Percentiles rank a stretch among this genome's conserved stretches.
phyloP scores from a whole-genome alignment of 805 yeast genomes.

The Saccharomycopsis sp. region DNA sequence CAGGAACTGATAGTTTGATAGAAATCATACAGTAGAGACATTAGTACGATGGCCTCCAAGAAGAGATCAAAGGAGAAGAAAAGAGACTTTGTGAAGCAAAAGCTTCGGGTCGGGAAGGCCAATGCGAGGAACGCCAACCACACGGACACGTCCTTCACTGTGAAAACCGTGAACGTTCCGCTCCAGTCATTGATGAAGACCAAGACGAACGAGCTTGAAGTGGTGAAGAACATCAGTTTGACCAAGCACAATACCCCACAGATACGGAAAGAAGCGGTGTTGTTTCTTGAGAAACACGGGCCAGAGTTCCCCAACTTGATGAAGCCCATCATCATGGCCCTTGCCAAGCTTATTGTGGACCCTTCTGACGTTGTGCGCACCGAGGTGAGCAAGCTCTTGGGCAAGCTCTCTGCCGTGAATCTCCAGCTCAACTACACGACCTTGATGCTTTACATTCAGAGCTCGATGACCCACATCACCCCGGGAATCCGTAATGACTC shows the following conservation, averaged over 20 bases:
- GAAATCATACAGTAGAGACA: too few relatives aligned
- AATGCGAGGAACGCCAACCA: constrained; percentile 60
- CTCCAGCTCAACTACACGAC: constrained; percentile 22
- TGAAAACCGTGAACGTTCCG: constrained; percentile 33
- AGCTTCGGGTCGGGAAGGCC: constrained; percentile 82
- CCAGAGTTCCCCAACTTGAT: constrained; percentile 16
- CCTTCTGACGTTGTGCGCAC: constrained; percentile 10
- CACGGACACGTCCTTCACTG: constrained; percentile 79
- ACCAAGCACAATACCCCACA: constrained; percentile 19
- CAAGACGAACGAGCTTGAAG: constrained; percentile 12
- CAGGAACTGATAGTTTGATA: too few relatives aligned
- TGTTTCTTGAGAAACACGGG: constrained; percentile 11
- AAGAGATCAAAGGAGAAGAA: constrained; percentile 54
- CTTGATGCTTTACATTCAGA: constrained; percentile 65
- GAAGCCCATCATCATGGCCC: constrained; percentile 9
- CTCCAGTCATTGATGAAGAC: constrained; percentile 13
- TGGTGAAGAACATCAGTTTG: constrained; percentile 15
- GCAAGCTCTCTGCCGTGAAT: constrained; percentile 1
- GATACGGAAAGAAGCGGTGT: constrained; percentile 19
- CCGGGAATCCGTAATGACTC: constrained; percentile 71
- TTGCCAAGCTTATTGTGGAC: constrained; percentile 19
- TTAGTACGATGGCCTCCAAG: constrained; percentile 40
- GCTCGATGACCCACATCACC: constrained; percentile 89
- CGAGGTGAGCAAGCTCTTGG: constrained; percentile 8
- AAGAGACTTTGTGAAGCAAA: constrained; percentile 69